phyloP scores from a whole-genome alignment of 2,329 filamentous ascomycete species.

The Biscogniauxia sp. region DNA sequence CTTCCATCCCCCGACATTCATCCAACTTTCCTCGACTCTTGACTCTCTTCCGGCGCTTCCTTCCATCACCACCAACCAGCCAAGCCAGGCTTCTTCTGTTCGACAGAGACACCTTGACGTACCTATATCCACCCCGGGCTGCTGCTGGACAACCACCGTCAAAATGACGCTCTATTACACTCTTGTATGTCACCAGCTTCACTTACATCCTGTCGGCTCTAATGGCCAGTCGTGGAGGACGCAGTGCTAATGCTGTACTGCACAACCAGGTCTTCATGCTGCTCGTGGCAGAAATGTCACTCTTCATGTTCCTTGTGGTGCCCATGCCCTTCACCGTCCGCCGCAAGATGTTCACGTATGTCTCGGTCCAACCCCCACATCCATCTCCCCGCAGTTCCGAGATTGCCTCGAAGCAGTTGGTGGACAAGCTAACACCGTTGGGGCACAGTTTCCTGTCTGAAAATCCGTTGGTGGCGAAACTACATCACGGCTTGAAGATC shows the following conservation, averaged over 20 bases:
- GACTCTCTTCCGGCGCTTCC: neutral
- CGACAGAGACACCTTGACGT: slow-evolving; percentile 5
- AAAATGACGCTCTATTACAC: slow-evolving; percentile 52
- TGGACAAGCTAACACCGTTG: neutral
- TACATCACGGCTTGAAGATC: slow-evolving; percentile 98
- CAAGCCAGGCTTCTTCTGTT: neutral
- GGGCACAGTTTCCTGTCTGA: slow-evolving; percentile 81
- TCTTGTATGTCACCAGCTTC: slow-evolving; percentile 38
- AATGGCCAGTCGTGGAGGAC: neutral
- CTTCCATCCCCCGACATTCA: neutral
- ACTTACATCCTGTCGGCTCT: neutral
- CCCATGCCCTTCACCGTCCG: slow-evolving; percentile 86
- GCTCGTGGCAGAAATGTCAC: slow-evolving; percentile 76
- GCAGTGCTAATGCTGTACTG: slow-evolving; percentile 1
- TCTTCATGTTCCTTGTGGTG: slow-evolving; percentile 78
- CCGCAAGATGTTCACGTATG: slow-evolving; percentile 76
- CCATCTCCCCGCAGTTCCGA: neutral
- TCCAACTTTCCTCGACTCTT: neutral
- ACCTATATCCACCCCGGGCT: slow-evolving; percentile 7
- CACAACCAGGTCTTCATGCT: slow-evolving; percentile 71
- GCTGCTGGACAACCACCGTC: slow-evolving; percentile 15
- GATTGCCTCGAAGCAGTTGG: neutral
- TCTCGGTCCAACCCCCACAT: slow-evolving; percentile 10
- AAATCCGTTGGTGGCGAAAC: slow-evolving; percentile 77
- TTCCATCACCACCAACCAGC: neutral